Conservation (phyloP, 805 yeast species). For the Blastobotrys terrestris region DNA sequence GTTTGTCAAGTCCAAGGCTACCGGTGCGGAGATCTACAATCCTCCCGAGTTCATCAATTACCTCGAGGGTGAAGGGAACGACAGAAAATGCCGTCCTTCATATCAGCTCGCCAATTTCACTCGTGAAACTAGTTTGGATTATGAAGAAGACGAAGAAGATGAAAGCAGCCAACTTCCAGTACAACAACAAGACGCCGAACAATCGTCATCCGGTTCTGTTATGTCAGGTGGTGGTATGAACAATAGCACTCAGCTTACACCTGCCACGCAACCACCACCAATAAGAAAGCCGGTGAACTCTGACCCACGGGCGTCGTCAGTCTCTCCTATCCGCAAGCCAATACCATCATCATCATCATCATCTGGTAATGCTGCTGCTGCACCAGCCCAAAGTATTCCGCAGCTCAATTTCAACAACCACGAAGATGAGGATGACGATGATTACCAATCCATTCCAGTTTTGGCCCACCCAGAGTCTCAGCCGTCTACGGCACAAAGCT, state of each 20-base stretch:
- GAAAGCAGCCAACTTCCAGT: not conserved
- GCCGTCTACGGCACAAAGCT: conserved; percentile 16
- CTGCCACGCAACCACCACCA: not conserved
- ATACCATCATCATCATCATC: not conserved
- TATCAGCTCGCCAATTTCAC: conserved; percentile 33
- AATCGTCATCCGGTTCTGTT: not conserved
- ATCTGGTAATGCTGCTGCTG: not conserved
- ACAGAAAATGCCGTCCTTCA: conserved; percentile 19
- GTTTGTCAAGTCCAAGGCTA: conserved; percentile 50
- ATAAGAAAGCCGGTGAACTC: not conserved
- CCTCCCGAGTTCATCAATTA: conserved; percentile 64
- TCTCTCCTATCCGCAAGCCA: not conserved
- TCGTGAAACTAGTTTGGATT: conserved; percentile 14
- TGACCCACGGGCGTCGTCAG: not conserved
- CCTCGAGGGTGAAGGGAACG: conserved; percentile 37
- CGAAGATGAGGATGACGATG: conserved; percentile 1
- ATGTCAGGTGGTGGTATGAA: not conserved
- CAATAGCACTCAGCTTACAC: not conserved
- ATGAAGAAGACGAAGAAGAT: not conserved
- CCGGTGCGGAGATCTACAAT: conserved; percentile 56
- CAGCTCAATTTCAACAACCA: not conserved
- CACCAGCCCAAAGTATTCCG: not conserved
- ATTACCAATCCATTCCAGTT: conserved; percentile 13
- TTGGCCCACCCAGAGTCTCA: conserved; percentile 13
- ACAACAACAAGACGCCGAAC: not conserved